Evolutionary conservation across 768 basidiomycete genomes (phyloP), one percentile per base, ranked within the genome.

Genomic region (Xerocomus brunneocitrinus): DNA sequence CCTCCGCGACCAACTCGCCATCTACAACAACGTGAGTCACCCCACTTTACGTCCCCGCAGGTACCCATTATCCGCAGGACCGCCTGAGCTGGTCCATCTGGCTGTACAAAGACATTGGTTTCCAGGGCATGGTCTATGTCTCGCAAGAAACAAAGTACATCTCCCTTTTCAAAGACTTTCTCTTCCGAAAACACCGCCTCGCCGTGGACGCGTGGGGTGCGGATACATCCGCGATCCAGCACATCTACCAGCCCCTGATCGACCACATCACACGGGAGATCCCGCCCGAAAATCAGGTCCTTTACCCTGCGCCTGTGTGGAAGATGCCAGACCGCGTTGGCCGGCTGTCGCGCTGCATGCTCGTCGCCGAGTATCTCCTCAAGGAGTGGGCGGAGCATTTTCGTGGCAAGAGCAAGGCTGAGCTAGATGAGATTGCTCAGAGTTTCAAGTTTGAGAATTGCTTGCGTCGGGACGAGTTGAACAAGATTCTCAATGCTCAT

Each of bases 81-180:
- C 80, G 79, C 27, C 67, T 85, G 51, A 83, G 81, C 64, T 91
- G 88, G 89, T 84, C 85, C 0, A 92, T 91, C 73, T 92, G 91
- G 91, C 71, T 90, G 19, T 92, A 88, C 79, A 92, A 87, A 61
- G 86, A 89, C 61, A 86, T 88, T 59, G 87, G 87, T n/a, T 87
- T 85, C 77, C 86, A 89, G 71, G 89, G 89, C 35, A 89, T 91
- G 88, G 84, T 87, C 28, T 80, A 87, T 68, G 75, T 84, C 60
- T 78, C 79, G n/a, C 76, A 73, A 12, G 79, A 83, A 13, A 83
- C 88, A 4, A 76, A 85, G 3, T 92, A 89, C 72, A 84, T 85
- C 76, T 79, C 72, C 47, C 79, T 85, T 47, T 78, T 92, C 72
- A 70, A 73, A 44, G 73, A 79, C 31, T 89, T 89, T 74, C 76